Evolutionary conservation across 2,329 filamentous ascomycete genomes (phyloP), one percentile per base, ranked within the genome.

Genomic region (Ustilaginoidea virens): DNA sequence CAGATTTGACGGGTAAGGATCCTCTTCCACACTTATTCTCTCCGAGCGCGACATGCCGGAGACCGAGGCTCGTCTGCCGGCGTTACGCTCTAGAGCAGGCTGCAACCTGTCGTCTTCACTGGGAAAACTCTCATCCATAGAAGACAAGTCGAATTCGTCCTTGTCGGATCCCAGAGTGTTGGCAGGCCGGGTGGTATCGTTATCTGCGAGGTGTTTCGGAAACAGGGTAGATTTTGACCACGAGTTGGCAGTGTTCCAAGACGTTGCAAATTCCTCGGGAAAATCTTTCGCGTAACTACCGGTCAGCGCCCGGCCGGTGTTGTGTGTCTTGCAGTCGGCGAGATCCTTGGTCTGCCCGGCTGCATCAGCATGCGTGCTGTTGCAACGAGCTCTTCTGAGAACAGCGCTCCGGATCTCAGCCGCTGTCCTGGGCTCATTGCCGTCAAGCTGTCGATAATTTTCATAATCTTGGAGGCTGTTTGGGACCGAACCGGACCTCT

Each of bases 261-360:
- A 53, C 5, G 43, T 42, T 1, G 52, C 39, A 31, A 64, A 66
- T 4, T 68, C 63, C 33, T 69, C 62, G 0, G 63, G 61, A 33
- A 68, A 69, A 40, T 69, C 65, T 18, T 55, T 57, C 7, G 48
- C 46, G 35, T 58, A 67, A 36, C 60, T 63, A 4, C 63, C 64
- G 7, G 59, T 64, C 27, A 67, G 33, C 7, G 34, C 16, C 17
- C 13, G 19, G n/a, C 23, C n/a, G 33, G 23, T 12, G 31, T 12
- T 27, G 12, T 3, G 24, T 20, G 7, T 33, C 31, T 10, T 34
- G 27, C 21, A n/a, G n/a, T n/a, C n/a, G n/a, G n/a, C n/a, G n/a
- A n/a, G n/a, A n/a, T n/a, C n/a, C n/a, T n/a, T n/a, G n/a, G n/a
- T n/a, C n/a, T n/a, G n/a, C n/a, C 35, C 28, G 13, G 23, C 17